Base-by-base conservation (phyloP, 202 grass and related monocot species). In the Carex arenaria region DNA sequence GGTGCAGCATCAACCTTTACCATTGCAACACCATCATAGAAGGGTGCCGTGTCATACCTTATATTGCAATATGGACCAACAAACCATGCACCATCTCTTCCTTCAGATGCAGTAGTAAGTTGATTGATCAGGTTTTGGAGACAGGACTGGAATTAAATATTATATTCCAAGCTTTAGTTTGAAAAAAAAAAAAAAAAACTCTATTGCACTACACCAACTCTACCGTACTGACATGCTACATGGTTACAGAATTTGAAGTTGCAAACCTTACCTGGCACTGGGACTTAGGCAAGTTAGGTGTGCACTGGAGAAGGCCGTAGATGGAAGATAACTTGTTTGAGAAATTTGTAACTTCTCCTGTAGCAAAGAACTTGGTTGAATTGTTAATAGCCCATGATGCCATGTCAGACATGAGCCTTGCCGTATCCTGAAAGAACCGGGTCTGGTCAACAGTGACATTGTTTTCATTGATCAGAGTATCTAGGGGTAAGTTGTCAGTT, bases 41-140 rank as follows among this genome's bases (percentile, higher is more conserved):
- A 96, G 77, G 93, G 85, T 10, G 75, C 72, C 5, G 87, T 49
- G 34, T 93, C 88, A 19, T 89, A 95, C 83, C 88, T 78, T 75
- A 90, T 81, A 73, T 49, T 90, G 83, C 93, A 95, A 78, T 62
- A 69, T 19, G 54, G 43, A 0, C 88, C 88, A 14, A 84, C 72
- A 5, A 90, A 40, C 10, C 87, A 78, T 8, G 84, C 93, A 3
- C 87, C 93, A 4, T 74, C 17, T 32, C 0, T 15, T 78, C 38
- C 67, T 43, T 80, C 42, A 65, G 61, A 80, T 10, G 7, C 0
- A 1, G 0, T 9, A 64, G 36, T 42, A 22, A 80, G n/a, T 49
- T 64, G 26, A 30, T 80, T 45, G 34, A 80, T 65, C 78, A 80
- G 61, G 34, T 17, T 56, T 80, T 64, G 59, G 61, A 80, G 78